phyloP scores from a whole-genome alignment of 2,329 filamentous ascomycete genomes.

The Rutstroemia sp. region DNA sequence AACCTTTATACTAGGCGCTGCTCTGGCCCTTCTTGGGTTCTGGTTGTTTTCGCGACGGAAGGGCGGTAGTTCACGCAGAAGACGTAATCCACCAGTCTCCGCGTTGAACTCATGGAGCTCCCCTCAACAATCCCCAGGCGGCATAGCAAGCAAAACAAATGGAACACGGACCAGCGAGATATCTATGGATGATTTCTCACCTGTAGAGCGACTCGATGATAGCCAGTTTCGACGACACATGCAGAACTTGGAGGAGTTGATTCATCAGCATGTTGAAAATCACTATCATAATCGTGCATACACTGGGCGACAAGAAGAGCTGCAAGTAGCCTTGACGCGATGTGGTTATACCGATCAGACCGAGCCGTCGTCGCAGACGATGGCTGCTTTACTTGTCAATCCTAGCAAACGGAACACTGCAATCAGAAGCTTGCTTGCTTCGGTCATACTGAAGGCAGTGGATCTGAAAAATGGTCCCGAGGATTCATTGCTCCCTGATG shows the following conservation, averaged over 20 bases:
- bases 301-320: neutral
- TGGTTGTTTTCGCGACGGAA: neutral
- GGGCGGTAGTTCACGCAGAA: neutral
- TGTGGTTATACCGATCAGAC: neutral
- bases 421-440: conserved; percentile 1
- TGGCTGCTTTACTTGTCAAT: neutral
- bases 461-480: neutral
- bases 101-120: too few relatives aligned
- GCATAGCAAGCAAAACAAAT: too few relatives aligned
- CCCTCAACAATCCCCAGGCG: too few relatives aligned
- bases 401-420: neutral
- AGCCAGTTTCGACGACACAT: conserved; percentile 31
- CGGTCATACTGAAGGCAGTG: neutral
- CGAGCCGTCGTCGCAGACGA: neutral
- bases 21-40: neutral
- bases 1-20: conserved; percentile 28
- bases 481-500: conserved; percentile 2
- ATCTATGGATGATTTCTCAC: conserved; percentile 25
- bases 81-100: too few relatives aligned
- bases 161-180: neutral
- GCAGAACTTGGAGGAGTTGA: conserved; percentile 29
- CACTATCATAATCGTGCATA: conserved; percentile 29
- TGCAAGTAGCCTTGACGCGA: neutral
- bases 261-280: conserved; percentile 35
- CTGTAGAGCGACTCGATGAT: conserved; percentile 33